Evolutionary conservation across 345 rosid genomes (phyloP).

Genomic region (Sonneratia caseolaris): DNA sequence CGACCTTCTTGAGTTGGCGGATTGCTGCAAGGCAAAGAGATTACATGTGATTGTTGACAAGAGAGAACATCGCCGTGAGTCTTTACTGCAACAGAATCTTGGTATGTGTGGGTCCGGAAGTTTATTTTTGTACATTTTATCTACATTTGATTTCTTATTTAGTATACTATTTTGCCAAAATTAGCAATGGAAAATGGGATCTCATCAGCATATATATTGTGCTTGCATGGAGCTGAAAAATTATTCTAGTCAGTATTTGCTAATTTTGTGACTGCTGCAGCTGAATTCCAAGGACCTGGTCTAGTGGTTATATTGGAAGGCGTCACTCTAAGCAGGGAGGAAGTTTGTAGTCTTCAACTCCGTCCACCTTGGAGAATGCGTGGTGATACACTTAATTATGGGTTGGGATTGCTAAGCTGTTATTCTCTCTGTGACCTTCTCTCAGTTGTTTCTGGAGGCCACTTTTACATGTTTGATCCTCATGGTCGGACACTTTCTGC

Average conservation of each 20-base stretch:
- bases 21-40: conserved; percentile 76
- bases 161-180: not conserved
- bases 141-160: not conserved
- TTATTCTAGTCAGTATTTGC: not conserved
- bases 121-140: not conserved
- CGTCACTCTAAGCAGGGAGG: conserved; percentile 74
- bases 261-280: conserved; percentile 26
- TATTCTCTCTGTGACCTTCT: conserved; percentile 68
- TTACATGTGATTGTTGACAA: conserved; percentile 78
- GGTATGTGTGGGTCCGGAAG: conserved; percentile 29
- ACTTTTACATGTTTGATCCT: conserved; percentile 91
- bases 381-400: conserved; percentile 75
- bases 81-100: conserved; percentile 84
- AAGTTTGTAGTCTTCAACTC: conserved; percentile 83
- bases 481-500: conserved; percentile 59
- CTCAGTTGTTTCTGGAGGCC: conserved; percentile 74
- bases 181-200: not conserved
- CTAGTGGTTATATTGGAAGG: conserved; percentile 83
- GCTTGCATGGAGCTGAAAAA: not conserved
- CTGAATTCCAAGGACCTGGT: conserved; percentile 95
- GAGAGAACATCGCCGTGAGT: conserved; percentile 76
- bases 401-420: conserved; percentile 84
- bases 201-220: not conserved
- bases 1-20: conserved; percentile 94
- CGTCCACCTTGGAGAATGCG: conserved; percentile 89